Evolutionary conservation across 257 asterid species (phyloP), one percentile per base, ranked within the genome.

Genomic region (Apocynum venetum): DNA sequence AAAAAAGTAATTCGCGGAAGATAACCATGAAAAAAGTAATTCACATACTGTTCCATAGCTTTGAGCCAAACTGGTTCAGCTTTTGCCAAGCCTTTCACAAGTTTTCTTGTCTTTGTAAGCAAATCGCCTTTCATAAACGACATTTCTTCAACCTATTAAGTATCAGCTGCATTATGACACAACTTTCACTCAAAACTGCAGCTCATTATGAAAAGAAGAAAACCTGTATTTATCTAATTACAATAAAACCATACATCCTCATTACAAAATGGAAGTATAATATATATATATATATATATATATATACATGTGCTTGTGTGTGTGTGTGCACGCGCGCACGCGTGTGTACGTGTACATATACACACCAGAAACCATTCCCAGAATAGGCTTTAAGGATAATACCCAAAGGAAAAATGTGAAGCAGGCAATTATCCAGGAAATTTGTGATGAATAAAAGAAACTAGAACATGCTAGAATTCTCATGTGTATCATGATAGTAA

Each of bases 51-150:
- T 86, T 95, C 98, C 98, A 93, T 95, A 76, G 97, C 91, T 86
- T 93, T 95, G 69, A 95, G 96, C 99, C 99, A 95, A n/a, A 85
- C 76, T 10, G 99, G 99, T 78, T 95, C 99, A 14, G 87, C 76
- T 82, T 78, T 91, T n/a, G 95, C 97, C 4, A 89, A 83, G n/a
- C 96, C 98, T 83, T 93, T 93, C 52, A 95, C 99, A 19, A 95
- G 93, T 82, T 89, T 95, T 65, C 94, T 87, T 8, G 96, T 93
- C 84, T 88, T 91, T 10, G 88, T 64, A 57, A 93, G 88, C 87
- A 91, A 83, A 88, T 91, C 90, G 8, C 98, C 99, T 84, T 70
- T 89, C 98, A 89, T 90, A 72, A 78, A 93, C 82, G 99, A 93
- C 98, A 93, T 95, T 40, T 40, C 51, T 66, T 66, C 72, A 25